Percentiles rank a stretch among this genome's conserved stretches.
These are phyloP conservation scores for Chlorophyllum brunneum DNA, from an alignment of 768 basidiomycete genomes.

Conservation along the genomic window DNA sequence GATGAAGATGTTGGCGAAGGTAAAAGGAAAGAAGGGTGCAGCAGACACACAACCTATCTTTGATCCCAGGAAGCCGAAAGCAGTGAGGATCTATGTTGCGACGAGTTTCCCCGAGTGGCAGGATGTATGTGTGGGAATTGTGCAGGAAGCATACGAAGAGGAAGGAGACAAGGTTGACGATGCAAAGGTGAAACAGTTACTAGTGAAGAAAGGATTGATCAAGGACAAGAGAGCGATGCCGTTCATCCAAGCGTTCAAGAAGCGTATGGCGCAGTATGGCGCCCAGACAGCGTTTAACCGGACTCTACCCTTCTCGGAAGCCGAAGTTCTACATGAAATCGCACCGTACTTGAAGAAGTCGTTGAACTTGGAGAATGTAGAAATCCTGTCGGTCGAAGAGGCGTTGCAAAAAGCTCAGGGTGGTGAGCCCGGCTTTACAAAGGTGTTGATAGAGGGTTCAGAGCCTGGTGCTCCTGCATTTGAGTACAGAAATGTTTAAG, in stretches of 20 bases:
- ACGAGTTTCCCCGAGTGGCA: slow-evolving; percentile 94
- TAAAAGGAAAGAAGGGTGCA: slow-evolving; percentile 54
- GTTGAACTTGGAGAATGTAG: slow-evolving; percentile 65
- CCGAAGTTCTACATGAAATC: slow-evolving; percentile 63
- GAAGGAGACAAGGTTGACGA: slow-evolving; percentile 74
- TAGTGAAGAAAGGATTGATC: slow-evolving; percentile 73
- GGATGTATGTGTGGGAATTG: slow-evolving; percentile 69
- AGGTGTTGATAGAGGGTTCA: slow-evolving; percentile 72
- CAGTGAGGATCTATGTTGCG: slow-evolving; percentile 87
- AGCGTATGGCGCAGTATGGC: slow-evolving; percentile 77
- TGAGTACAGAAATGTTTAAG: slow-evolving; percentile 76
- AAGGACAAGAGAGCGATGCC: slow-evolving; percentile 98
- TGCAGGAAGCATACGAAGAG: slow-evolving; percentile 64
- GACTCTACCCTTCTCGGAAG: slow-evolving; percentile 79
- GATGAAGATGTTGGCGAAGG: slow-evolving; percentile 77
- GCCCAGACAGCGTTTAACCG: slow-evolving; percentile 78
- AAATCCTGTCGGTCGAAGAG: slow-evolving; percentile 67
- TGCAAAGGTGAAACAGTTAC: slow-evolving; percentile 61
- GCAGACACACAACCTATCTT: slow-evolving; percentile 47
- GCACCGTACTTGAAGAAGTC: slow-evolving; percentile 80
- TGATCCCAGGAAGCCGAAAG: slow-evolving; percentile 84
- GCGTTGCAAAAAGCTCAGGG: slow-evolving; percentile 43
- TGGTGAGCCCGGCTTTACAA: slow-evolving; percentile 55
- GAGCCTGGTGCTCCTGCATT: slow-evolving; percentile 87
- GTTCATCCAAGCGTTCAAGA: slow-evolving; percentile 92